phyloP scores from a whole-genome alignment of 768 basidiomycete species.

The Hirschioporus abietinus region DNA sequence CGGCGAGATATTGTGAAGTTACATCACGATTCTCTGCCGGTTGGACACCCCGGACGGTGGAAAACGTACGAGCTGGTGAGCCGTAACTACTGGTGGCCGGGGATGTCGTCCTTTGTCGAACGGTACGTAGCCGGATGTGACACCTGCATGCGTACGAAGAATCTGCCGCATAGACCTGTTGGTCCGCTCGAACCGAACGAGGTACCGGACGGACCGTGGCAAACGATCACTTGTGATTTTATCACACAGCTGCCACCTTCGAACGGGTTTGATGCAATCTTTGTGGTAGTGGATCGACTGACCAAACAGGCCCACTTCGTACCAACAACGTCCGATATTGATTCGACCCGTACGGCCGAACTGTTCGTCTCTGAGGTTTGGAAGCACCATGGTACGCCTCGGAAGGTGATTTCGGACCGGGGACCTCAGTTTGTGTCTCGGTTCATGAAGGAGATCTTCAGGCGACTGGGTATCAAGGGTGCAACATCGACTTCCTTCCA shows the following conservation, averaged over 20 bases:
- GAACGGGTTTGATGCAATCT: slow-evolving; percentile 14
- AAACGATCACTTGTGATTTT: slow-evolving; percentile 21
- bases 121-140: slow-evolving; percentile 22
- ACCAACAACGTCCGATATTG: slow-evolving; percentile 9
- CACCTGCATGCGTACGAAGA: slow-evolving; percentile 20
- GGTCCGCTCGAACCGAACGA: slow-evolving; percentile 5
- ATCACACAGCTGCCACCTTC: slow-evolving; percentile 22
- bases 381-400: slow-evolving; percentile 6
- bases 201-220: slow-evolving; percentile 23
- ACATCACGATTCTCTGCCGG: slow-evolving; percentile 10
- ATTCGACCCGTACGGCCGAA: slow-evolving; percentile 14
- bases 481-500: slow-evolving; percentile 36
- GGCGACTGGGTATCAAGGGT: slow-evolving; percentile 15
- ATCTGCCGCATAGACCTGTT: slow-evolving; percentile 16
- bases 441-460: slow-evolving; percentile 18
- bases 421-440: slow-evolving; percentile 19
- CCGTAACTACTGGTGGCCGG: slow-evolving; percentile 26
- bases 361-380: slow-evolving; percentile 14
- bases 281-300: slow-evolving; percentile 18
- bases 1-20: background rate
- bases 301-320: slow-evolving; percentile 16
- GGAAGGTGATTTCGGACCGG: slow-evolving; percentile 12
- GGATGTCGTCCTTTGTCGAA: slow-evolving; percentile 18
- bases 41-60: slow-evolving; percentile 14
- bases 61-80: slow-evolving; percentile 16